These are phyloP conservation scores for Hypholoma sublateritium DNA, from an alignment of 768 basidiomycete species.

Conservation along the genomic window DNA sequence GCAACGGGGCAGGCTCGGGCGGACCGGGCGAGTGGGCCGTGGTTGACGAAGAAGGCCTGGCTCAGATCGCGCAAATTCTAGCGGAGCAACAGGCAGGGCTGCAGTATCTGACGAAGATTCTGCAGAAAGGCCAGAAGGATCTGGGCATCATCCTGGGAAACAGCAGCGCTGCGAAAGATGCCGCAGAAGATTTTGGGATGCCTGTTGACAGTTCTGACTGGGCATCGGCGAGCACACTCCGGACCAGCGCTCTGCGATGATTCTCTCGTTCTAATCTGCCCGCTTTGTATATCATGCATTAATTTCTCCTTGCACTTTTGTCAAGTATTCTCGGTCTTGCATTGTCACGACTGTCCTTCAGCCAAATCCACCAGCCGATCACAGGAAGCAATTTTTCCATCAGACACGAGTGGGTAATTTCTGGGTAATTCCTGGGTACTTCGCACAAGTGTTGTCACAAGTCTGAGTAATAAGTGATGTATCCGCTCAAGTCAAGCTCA, in stretches of 20 bases:
- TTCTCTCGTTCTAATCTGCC: not conserved
- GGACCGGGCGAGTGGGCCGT: conserved; percentile 67
- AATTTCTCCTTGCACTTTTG: not conserved
- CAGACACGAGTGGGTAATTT: no score
- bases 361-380: no score
- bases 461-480: no score
- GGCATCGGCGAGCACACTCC: conserved; percentile 34
- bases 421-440: no score
- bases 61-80: conserved; percentile 77
- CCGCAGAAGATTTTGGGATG: conserved; percentile 4
- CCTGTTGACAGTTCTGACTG: conserved; percentile 23
- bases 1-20: not conserved
- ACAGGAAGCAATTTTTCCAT: no score
- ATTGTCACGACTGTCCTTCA: not conserved
- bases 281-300: not conserved
- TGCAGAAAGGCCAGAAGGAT: conserved; percentile 65
- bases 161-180: conserved; percentile 7
- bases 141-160: conserved; percentile 59
- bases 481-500: no score
- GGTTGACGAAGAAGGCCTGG: conserved; percentile 83
- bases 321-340: not conserved
- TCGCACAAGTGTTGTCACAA: no score
- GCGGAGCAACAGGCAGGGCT: conserved; percentile 78
- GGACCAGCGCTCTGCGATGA: conserved; percentile 37
- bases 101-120: conserved; percentile 74